Percentiles rank a stretch among this genome's conserved stretches.
These are phyloP conservation scores for Saccharomyces hybrid DNA, from an alignment of 1,139 yeast genomes.

Conservation along the genomic window DNA sequence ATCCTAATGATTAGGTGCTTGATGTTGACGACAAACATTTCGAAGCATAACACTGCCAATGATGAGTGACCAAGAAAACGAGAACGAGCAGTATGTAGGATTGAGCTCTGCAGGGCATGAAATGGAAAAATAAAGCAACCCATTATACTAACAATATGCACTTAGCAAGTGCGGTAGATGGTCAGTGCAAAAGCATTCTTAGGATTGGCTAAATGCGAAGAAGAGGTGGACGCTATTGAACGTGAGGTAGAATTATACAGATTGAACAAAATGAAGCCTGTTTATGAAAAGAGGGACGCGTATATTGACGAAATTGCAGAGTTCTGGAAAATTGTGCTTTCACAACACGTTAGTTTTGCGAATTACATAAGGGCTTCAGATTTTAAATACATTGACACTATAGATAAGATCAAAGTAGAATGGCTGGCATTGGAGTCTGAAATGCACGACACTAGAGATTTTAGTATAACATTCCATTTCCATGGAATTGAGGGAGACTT, in stretches of 20 bases:
- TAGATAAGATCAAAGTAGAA: constrained; percentile 49
- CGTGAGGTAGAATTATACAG: constrained; percentile 46
- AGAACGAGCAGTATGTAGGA: background rate
- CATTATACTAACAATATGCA: constrained; percentile 3
- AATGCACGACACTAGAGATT: constrained; percentile 24
- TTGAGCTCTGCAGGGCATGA: background rate
- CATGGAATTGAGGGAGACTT: constrained; percentile 36
- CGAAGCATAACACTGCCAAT: background rate
- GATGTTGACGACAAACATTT: background rate
- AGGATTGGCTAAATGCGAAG: constrained; percentile 49
- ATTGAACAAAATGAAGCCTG: constrained; percentile 42
- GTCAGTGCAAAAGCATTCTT: constrained; percentile 25
- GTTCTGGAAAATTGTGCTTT: constrained; percentile 70
- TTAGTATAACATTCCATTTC: constrained; percentile 50
- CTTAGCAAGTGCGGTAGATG: background rate
- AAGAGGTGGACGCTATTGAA: constrained; percentile 48
- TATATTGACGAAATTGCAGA: constrained; percentile 46
- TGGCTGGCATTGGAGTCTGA: constrained; percentile 26
- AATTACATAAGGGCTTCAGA: constrained; percentile 63
- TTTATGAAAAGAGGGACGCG: constrained; percentile 44
- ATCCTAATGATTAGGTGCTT: background rate
- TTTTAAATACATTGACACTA: constrained; percentile 55
- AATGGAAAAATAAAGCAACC: background rate
- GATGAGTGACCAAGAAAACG: background rate
- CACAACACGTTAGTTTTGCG: constrained; percentile 69